These are phyloP conservation scores for Batkoa obscura DNA, from an alignment of 371 early-diverging fungal species.

Conservation along the genomic window DNA sequence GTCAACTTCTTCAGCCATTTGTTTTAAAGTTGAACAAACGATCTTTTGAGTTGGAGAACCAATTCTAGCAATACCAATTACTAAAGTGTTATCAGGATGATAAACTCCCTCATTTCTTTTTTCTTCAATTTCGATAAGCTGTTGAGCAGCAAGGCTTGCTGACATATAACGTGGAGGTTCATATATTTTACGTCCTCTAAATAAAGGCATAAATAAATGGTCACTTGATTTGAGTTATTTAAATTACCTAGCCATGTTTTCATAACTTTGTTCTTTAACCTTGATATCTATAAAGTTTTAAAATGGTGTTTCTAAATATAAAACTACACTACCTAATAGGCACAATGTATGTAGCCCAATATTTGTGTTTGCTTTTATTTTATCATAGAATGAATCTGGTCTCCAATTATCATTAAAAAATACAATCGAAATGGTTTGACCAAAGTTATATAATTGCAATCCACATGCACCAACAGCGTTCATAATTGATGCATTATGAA, in stretches of 20 bases:
- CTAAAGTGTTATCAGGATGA: slow-evolving; percentile 47
- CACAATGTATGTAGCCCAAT: slow-evolving; percentile 93
- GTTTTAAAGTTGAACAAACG: slow-evolving; percentile 69
- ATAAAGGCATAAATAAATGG: neutral
- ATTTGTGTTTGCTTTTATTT: slow-evolving; percentile 69
- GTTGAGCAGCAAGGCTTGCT: slow-evolving; percentile 80
- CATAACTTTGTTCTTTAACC: slow-evolving; percentile 91
- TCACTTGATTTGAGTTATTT: neutral
- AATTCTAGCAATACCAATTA: slow-evolving; percentile 88
- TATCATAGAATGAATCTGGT: slow-evolving; percentile 92
- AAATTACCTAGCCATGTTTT: slow-evolving; percentile 71
- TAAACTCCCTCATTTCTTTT: slow-evolving; percentile 26
- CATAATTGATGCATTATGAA: slow-evolving; percentile 99
- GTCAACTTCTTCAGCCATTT: slow-evolving; percentile 43
- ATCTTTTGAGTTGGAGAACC: slow-evolving; percentile 61
- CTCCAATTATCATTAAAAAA: slow-evolving; percentile 94
- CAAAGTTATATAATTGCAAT: slow-evolving; percentile 96
- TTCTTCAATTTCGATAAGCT: slow-evolving; percentile 83
- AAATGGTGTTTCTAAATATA: neutral
- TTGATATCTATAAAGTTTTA: slow-evolving; percentile 70
- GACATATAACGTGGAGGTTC: slow-evolving; percentile 98
- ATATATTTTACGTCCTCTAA: slow-evolving; percentile 71
- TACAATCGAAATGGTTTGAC: slow-evolving; percentile 96
- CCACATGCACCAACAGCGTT: slow-evolving; percentile 97
- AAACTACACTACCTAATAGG: slow-evolving; percentile 36